Evolutionary conservation across 2,329 filamentous ascomycete genomes (phyloP), one percentile per base, ranked within the genome.

Genomic region (Aspergillus piperis): DNA sequence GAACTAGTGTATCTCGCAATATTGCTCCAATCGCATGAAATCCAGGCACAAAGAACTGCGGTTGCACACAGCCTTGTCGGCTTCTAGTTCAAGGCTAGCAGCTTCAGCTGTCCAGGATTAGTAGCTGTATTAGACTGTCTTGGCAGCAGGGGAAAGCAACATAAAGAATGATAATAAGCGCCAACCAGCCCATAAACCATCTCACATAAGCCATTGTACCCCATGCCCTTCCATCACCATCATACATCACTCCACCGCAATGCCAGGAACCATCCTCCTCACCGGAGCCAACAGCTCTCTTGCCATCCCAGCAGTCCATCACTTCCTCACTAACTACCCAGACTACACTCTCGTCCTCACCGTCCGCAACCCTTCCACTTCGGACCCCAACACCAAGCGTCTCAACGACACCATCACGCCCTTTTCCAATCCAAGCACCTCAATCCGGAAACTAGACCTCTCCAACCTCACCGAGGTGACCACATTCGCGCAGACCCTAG

Each of bases 271-370:
- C 36, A 54, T 59, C 19, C 13, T 59, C 15, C 54, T 59, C 41
- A 59, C 57, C 19, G 57, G 57, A 42, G 50, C 57, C 21, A 54
- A 47, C 48, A 27, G 50, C 50, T 54, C 50, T 6, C 56, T 58
- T 3, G 56, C 39, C 25, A 48, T 36, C 11, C 39, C 49, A 13
- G 30, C 30, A 8, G 39, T 39, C 19, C 39, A 58, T 13, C 49
- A 53, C 39, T 42, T 58, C 10, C 39, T 54, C 13, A 32, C 32
- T 17, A 47, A 51, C 21, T 59, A 59, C 39, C 21, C 52, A 5
- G 44, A 58, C 4, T 30, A 59, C 25, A 53, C 51, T 1, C 27
- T 59, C 11, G 8, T 62, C 6, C 38, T 62, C 6, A 52, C 56
- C 11, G 51, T 51, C 3, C 60, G 56, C 44, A 59, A 59, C 27